Base-by-base conservation (phyloP, 148 eudicot species). In the Heliosperma pusillum region DNA sequence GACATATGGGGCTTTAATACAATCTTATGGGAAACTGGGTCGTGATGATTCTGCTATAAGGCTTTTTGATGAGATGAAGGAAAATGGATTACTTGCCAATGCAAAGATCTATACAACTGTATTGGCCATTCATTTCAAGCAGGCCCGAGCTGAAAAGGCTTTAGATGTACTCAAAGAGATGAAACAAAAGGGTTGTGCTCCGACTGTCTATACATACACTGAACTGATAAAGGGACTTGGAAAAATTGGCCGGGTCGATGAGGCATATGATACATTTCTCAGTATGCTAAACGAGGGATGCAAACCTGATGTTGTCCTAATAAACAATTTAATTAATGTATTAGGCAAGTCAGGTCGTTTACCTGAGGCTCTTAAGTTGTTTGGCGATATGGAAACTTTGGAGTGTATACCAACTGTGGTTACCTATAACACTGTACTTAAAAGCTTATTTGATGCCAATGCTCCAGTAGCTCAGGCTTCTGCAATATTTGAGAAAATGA, bases 181-280 rank as follows among this genome's bases (percentile, higher is more conserved):
- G 98, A 90, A 86, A 78, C 81, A 86, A 7, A 82, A 76, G 68
- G 92, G 90, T 26, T 92, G 97, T 69, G 57, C 85, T 4, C 92
- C 85, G 45, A 92, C 98, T 75, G 98, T 95, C 50, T 95, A 95
- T 73, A 95, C 98, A 4, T 95, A 89, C 70, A 95, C 98, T 25
- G 98, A 92, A 80, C 66, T 95, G 75, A 89, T 95, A 26, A 92
- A 83, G 80, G 97, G 97, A 42, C 93, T 95, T 26, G 93, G 97
- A 57, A 83, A 82, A 81, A 74, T 87, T 65, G 97, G 88, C 29
- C 87, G 91, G 64, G 85, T 87, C 4, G 93, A 92, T 77, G 93
- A 92, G 65, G 98, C 90, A 19, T 95, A 95, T 74, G 82, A 80
- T 26, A 79, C 89, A 13, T 95, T 87, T 76, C 11, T 83, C 22